Percentiles rank a stretch among this genome's conserved stretches.
Conservation (phyloP, 179 eudicot genomes). For the Corrigiola litoralis region DNA sequence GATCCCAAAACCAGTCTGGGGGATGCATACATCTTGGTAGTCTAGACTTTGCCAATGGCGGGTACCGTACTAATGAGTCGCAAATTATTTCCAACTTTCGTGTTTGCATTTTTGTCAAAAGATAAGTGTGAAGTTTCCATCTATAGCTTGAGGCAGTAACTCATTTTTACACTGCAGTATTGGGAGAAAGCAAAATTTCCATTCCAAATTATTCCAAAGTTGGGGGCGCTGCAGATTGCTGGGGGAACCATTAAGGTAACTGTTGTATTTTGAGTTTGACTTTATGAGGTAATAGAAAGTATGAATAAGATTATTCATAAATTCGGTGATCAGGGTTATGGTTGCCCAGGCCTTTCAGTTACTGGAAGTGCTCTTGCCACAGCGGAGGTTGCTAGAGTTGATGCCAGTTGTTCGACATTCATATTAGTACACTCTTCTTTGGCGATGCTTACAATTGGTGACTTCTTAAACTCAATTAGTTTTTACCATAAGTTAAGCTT, state of each 20-base stretch:
- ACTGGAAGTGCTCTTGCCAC: slow-evolving; percentile 68
- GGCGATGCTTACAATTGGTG: slow-evolving; percentile 95
- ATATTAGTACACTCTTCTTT: slow-evolving; percentile 92
- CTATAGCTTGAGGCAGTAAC: slow-evolving; percentile 1
- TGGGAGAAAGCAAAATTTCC: slow-evolving; percentile 99
- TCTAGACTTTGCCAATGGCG: too few relatives aligned
- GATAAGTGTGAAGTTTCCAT: neutral
- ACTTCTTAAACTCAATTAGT: slow-evolving; percentile 6
- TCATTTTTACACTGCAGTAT: slow-evolving; percentile 41
- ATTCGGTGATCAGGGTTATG: slow-evolving; percentile 65
- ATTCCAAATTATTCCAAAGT: slow-evolving; percentile 80
- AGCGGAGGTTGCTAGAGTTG: slow-evolving; percentile 91
- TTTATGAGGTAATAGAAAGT: neutral
- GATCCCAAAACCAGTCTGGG: too few relatives aligned
- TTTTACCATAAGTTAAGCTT: neutral
- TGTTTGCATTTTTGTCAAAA: neutral
- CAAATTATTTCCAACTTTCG: too few relatives aligned
- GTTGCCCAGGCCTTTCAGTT: slow-evolving; percentile 84
- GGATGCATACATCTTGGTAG: too few relatives aligned
- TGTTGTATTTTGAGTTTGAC: neutral
- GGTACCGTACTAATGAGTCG: too few relatives aligned
- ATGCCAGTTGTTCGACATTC: slow-evolving; percentile 98
- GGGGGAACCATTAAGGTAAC: slow-evolving; percentile 91
- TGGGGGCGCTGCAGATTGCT: slow-evolving; percentile 62
- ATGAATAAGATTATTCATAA: slow-evolving; percentile 15